These are phyloP conservation scores for Paraphoma sp. DNA, from an alignment of 2,329 filamentous ascomycete species.

Conservation along the genomic window DNA sequence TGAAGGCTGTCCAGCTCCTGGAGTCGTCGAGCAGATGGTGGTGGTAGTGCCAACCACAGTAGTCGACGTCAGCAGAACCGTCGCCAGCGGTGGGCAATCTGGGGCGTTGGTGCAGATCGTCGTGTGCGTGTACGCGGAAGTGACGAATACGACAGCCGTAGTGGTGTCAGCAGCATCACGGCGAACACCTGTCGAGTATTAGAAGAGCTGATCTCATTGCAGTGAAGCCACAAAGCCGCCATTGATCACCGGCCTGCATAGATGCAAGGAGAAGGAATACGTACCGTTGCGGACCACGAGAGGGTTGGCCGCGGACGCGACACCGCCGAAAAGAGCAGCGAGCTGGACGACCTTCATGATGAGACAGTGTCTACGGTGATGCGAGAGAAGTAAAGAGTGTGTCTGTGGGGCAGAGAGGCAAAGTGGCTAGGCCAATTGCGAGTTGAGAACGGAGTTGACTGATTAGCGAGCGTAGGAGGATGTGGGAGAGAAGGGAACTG, in stretches of 20 bases:
- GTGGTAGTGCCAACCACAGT: slow-evolving; percentile 48
- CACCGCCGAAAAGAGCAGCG: slow-evolving; percentile 30
- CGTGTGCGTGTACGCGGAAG: slow-evolving; percentile 48
- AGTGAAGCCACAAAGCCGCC: background rate
- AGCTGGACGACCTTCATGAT: slow-evolving; percentile 38
- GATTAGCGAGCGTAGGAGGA: slow-evolving; percentile 37
- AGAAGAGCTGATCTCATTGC: slow-evolving; percentile 1
- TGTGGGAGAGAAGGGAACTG: slow-evolving; percentile 15
- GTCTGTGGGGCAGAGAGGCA: slow-evolving; percentile 19
- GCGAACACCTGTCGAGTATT: slow-evolving; percentile 14
- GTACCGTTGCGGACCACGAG: slow-evolving; percentile 28
- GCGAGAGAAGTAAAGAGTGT: slow-evolving; percentile 27
- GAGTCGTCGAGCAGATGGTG: slow-evolving; percentile 48
- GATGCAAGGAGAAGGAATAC: slow-evolving; percentile 5
- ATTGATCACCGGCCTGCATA: background rate
- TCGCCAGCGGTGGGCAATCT: slow-evolving; percentile 46
- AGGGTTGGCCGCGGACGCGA: slow-evolving; percentile 25
- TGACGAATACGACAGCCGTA: slow-evolving; percentile 48
- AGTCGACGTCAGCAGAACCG: slow-evolving; percentile 47
- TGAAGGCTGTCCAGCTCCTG: slow-evolving; percentile 14
- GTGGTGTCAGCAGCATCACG: slow-evolving; percentile 33
- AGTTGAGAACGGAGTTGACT: slow-evolving; percentile 11
- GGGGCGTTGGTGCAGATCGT: slow-evolving; percentile 45
- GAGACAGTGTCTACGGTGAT: slow-evolving; percentile 19
- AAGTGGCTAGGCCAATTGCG: slow-evolving; percentile 15